Percentiles rank a stretch among this genome's conserved stretches.
These are phyloP conservation scores for Yarrowia sp. DNA, from an alignment of 805 yeast genomes.

Conservation along the genomic window DNA sequence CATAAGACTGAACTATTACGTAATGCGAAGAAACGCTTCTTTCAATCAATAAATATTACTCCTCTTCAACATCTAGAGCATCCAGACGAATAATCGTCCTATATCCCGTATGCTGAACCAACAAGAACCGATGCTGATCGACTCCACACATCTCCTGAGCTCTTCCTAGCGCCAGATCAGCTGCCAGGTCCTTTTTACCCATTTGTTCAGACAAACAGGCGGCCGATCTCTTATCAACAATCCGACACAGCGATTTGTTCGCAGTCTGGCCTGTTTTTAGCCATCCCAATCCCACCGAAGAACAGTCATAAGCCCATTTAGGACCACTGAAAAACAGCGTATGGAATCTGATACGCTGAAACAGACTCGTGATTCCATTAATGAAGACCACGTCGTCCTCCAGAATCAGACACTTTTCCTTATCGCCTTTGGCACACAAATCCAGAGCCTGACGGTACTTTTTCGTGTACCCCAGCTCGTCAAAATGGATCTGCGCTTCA, in stretches of 20 bases:
- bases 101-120: conserved; percentile 11
- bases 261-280: conserved; percentile 12
- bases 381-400: conserved; percentile 24
- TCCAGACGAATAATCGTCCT: not conserved
- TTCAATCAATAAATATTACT: no score
- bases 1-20: no score
- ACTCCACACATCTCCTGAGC: conserved; percentile 20
- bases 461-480: conserved; percentile 7
- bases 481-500: conserved; percentile 11
- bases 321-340: conserved; percentile 11
- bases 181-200: conserved; percentile 1
- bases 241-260: conserved; percentile 6
- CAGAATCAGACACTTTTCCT: conserved; percentile 6
- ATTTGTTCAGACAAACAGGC: not conserved
- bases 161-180: conserved; percentile 4
- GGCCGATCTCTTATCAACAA: not conserved
- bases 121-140: conserved; percentile 4
- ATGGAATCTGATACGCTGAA: conserved; percentile 11
- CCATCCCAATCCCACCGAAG: conserved; percentile 11
- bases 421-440: not conserved
- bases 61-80: no score
- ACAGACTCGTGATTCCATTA: not conserved
- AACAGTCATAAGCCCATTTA: conserved; percentile 7
- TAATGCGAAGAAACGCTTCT: no score
- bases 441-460: conserved; percentile 23